Base-by-base conservation (phyloP, 345 rosid genomes). In the Eucalyptus polybractea region DNA sequence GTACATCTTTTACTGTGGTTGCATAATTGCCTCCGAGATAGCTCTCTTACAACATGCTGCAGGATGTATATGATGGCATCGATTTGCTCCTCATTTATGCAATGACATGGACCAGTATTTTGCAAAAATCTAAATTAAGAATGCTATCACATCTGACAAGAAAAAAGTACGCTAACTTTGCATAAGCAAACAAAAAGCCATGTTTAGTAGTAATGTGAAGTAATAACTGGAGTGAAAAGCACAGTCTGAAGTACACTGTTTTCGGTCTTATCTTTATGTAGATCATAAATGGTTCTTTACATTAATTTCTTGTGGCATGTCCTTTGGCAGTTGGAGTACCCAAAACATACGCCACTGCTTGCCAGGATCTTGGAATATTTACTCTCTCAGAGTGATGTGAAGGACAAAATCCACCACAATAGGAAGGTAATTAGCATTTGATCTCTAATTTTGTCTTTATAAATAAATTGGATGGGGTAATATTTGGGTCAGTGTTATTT, bases 321-420 rank as follows among this genome's bases (percentile, higher is more conserved):
- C 86, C 86, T 65, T 89, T 93, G 91, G 94, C 95, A 98, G 99
- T 92, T 94, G 81, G 99, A 97, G 89, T 97, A 97, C 90, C 98
- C 97, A 88, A 91, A 93, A 53, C 90, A 95, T 90, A 97, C 97
- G 80, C 97, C 97, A 56, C 90, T 98, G 92, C 96, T 96, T 90
- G 95, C 93, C 42, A 98, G 97, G 95, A 95, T 97, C 91, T 92
- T 97, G 94, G 99, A 98, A 92, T 94, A 96, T 89, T 89, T 96
- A 90, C 93, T 95, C 89, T 94, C 99, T 87, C 93, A 88, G 90
- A 92, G 93, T 91, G 91, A 93, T 88, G 93, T 90, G 76, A 95
- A 90, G 90, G 97, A 96, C 93, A 96, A 95, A 94, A 91, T 94
- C 89, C 89, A 50, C 88, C 95, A 96, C 87, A 87, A 93, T 53